phyloP scores from a whole-genome alignment of 2,329 filamentous ascomycete species.

The Botrytis pseudocinerea region DNA sequence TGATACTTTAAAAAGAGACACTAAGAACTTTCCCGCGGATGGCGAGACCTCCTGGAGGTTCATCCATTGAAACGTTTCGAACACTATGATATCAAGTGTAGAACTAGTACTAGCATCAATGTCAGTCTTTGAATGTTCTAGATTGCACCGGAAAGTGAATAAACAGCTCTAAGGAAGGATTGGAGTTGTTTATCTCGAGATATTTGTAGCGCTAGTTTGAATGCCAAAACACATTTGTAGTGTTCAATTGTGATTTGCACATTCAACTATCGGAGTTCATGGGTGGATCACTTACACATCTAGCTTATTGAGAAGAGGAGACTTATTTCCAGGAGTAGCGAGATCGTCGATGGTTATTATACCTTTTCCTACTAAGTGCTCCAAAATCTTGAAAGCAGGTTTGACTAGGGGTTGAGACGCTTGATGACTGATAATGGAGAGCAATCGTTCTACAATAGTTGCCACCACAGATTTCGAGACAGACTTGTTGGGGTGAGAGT shows the following conservation, averaged over 20 bases:
- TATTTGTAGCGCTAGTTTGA: not conserved
- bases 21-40: slow-evolving; percentile 60
- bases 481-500: slow-evolving; percentile 49
- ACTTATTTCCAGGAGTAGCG: slow-evolving; percentile 13
- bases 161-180: not conserved
- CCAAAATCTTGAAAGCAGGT: slow-evolving; percentile 66
- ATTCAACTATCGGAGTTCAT: not conserved
- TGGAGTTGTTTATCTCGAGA: not conserved
- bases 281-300: not conserved
- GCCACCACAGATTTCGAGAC: slow-evolving; percentile 48
- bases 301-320: not conserved
- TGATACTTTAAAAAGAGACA: slow-evolving; percentile 55
- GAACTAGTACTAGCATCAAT: not conserved
- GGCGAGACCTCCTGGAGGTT: slow-evolving; percentile 58
- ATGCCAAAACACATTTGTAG: not conserved
- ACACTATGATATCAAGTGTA: slow-evolving; percentile 51
- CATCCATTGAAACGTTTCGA: slow-evolving; percentile 57
- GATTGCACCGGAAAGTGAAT: not conserved
- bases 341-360: slow-evolving; percentile 47
- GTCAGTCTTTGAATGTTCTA: not conserved
- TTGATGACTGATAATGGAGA: slow-evolving; percentile 60
- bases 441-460: slow-evolving; percentile 51
- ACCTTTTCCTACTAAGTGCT: slow-evolving; percentile 63
- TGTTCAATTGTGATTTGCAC: not conserved
- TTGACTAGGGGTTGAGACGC: slow-evolving; percentile 66